Evolutionary conservation across 2,329 filamentous ascomycete species (phyloP).

Genomic region (Thelonectria rubi): DNA sequence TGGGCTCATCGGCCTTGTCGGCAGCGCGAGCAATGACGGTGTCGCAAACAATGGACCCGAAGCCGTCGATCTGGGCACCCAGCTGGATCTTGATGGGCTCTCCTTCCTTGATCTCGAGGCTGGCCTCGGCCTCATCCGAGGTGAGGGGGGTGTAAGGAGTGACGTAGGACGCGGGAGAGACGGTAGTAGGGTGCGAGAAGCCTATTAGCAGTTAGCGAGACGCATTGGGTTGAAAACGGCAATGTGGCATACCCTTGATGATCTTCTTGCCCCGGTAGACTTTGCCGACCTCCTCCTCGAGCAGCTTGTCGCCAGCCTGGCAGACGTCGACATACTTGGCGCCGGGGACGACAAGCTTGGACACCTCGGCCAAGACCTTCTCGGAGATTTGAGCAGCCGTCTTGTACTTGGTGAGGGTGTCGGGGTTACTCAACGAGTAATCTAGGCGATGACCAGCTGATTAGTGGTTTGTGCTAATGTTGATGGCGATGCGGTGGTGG

Average conservation of each 20-base stretch:
- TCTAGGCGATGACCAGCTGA: conserved; percentile 62
- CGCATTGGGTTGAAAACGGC: conserved; percentile 4
- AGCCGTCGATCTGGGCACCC: conserved; percentile 98
- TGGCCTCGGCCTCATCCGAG: conserved; percentile 86
- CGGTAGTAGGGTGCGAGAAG: conserved; percentile 91
- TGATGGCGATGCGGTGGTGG: conserved; percentile 14
- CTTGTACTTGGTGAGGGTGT: conserved; percentile 99
- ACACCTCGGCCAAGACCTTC: conserved; percentile 90
- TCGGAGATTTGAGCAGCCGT: conserved; percentile 93
- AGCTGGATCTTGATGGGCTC: conserved; percentile 98
- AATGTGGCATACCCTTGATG: conserved; percentile 74
- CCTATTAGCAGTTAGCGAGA: conserved; percentile 58
- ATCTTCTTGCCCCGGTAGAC: conserved; percentile 99
- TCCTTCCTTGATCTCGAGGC: conserved; percentile 78
- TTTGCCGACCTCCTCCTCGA: conserved; percentile 92
- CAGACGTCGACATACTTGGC: conserved; percentile 95
- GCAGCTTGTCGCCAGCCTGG: conserved; percentile 92
- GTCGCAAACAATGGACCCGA: conserved; percentile 95
- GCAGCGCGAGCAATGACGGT: conserved; percentile 78
- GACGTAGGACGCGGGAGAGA: conserved; percentile 93
- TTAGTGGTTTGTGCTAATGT: neutral
- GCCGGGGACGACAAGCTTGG: conserved; percentile 77
- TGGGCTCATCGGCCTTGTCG: conserved; percentile 67
- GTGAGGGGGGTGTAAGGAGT: conserved; percentile 95
- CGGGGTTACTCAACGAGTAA: conserved; percentile 88